Percentiles rank a stretch among this genome's conserved stretches.
Evolutionary conservation across 75 land plant genomes (phyloP).

Genomic region (Cunninghamia lanceolata): DNA sequence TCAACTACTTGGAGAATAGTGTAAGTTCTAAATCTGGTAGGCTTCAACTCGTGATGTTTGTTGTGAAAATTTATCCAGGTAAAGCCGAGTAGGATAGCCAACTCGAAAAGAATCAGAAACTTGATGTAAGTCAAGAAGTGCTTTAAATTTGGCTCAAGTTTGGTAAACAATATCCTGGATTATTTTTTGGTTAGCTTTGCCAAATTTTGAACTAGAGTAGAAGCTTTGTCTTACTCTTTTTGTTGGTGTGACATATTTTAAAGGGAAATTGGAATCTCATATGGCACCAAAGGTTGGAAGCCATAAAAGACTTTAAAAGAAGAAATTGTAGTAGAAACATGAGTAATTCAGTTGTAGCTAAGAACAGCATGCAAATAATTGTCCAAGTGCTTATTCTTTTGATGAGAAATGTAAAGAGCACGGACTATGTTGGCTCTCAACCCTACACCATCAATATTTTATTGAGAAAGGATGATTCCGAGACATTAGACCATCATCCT

Average conservation of each 20-base stretch:
- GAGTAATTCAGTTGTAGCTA: background rate
- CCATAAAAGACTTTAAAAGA: background rate
- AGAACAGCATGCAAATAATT: background rate
- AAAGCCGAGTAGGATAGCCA: background rate
- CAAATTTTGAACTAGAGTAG: background rate
- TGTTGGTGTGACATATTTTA: background rate
- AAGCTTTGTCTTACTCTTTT: background rate
- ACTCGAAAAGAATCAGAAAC: background rate
- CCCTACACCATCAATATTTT: too few species aligned
- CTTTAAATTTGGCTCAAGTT: background rate
- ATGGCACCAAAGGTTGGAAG: background rate
- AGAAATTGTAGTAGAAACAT: background rate
- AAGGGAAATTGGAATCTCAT: background rate
- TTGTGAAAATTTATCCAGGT: background rate
- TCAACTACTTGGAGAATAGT: background rate
- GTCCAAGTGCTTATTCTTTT: background rate
- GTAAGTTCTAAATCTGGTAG: background rate
- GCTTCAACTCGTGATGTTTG: background rate
- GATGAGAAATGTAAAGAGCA: background rate
- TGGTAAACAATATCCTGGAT: background rate
- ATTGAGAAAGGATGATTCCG: too few species aligned
- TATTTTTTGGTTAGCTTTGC: background rate
- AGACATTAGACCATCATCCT: too few species aligned
- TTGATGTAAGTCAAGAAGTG: background rate
- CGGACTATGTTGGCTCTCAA: background rate